These are phyloP conservation scores for Psilocybe cubensis DNA, from an alignment of 768 basidiomycete genomes.

Conservation along the genomic window DNA sequence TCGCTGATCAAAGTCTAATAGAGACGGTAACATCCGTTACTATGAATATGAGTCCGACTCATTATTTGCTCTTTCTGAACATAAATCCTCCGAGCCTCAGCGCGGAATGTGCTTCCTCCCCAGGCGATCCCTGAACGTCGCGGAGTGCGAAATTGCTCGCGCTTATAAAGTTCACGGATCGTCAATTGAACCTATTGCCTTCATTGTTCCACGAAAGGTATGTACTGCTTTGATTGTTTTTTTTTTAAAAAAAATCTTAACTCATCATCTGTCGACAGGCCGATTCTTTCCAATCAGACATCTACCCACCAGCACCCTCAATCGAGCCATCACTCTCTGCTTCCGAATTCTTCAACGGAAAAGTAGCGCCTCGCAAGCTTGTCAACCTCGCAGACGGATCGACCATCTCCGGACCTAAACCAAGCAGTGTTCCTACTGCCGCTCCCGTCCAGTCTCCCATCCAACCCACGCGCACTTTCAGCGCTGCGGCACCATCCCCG, in stretches of 20 bases:
- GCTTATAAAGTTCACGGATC: conserved; percentile 85
- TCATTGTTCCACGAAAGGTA: conserved; percentile 94
- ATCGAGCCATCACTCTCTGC: conserved; percentile 79
- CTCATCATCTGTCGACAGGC: conserved; percentile 48
- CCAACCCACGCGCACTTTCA: conserved; percentile 36
- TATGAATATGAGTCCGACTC: conserved; percentile 93
- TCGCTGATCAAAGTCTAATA: conserved; percentile 29
- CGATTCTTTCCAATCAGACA: conserved; percentile 96
- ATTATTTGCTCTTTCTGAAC: conserved; percentile 75
- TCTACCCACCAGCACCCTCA: conserved; percentile 91
- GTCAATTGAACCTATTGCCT: conserved; percentile 88
- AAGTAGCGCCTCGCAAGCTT: conserved; percentile 75
- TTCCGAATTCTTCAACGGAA: conserved; percentile 87
- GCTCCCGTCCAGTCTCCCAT: conserved; percentile 40
- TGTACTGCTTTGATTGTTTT: conserved; percentile 18
- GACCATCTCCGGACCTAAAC: conserved; percentile 31
- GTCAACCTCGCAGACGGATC: conserved; percentile 79
- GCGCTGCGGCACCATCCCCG: conserved; percentile 29
- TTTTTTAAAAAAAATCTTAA: conserved; percentile 1
- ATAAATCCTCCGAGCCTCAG: conserved; percentile 91
- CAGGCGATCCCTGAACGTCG: conserved; percentile 83
- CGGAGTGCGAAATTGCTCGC: conserved; percentile 93
- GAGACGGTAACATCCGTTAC: conserved; percentile 98
- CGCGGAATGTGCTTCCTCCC: conserved; percentile 98
- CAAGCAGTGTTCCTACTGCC: conserved; percentile 26